Conservation (phyloP, 2,329 filamentous ascomycete genomes). For the Beauveria sp. region DNA sequence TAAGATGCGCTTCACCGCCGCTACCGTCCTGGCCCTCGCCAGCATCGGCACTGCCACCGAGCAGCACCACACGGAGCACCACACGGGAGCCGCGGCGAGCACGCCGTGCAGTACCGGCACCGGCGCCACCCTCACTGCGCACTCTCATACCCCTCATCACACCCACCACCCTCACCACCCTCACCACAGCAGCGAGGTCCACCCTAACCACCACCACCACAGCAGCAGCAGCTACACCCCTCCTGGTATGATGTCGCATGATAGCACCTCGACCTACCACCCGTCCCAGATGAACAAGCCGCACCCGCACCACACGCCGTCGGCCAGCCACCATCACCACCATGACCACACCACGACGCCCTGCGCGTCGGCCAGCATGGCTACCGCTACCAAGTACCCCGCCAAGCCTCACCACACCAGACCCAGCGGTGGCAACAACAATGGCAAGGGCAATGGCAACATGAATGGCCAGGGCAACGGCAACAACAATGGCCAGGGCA, state of each 20-base stretch:
- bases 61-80: neutral
- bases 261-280: no score
- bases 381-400: neutral
- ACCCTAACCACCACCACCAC: no score
- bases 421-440: no score
- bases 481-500: neutral
- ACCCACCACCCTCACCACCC: neutral
- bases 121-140: neutral
- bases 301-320: neutral
- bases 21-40: conserved; percentile 8
- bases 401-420: neutral
- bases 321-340: neutral
- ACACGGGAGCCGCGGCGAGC: neutral
- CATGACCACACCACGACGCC: neutral
- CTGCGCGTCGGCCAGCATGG: neutral
- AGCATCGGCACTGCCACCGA: conserved; percentile 23
- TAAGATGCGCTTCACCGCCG: conserved; percentile 7
- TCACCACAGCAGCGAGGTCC: neutral
- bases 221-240: neutral
- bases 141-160: neutral
- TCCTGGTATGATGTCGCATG: no score
- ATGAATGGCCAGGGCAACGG: no score
- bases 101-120: neutral
- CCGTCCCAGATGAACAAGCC: neutral
- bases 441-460: no score